These are phyloP conservation scores for Luffa acutangula DNA, from an alignment of 306 rosid genomes.

Conservation along the genomic window DNA sequence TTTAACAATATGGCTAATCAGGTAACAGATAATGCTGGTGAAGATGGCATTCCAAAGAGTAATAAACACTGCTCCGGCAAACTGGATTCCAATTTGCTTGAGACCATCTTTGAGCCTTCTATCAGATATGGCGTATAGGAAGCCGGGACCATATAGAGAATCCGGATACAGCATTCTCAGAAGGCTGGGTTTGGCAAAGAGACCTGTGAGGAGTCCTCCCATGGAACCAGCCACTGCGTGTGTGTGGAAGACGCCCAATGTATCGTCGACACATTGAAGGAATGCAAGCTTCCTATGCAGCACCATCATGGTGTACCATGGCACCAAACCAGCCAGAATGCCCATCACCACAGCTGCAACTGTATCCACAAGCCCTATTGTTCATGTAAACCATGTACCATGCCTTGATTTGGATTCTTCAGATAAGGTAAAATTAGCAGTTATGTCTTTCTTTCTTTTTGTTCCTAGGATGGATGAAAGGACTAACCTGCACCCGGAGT, in stretches of 20 bases:
- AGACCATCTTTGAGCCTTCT: constrained; percentile 14
- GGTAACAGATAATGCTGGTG: constrained; percentile 47
- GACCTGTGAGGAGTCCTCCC: constrained; percentile 56
- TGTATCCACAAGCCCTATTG: constrained; percentile 32
- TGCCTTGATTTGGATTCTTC: background rate
- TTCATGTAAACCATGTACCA: background rate
- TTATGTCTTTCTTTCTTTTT: background rate
- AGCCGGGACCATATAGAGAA: constrained; percentile 16
- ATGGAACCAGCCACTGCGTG: constrained; percentile 61
- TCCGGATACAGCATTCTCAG: constrained; percentile 25
- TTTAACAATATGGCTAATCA: constrained; percentile 26
- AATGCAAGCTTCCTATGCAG: constrained; percentile 34
- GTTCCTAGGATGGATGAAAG: background rate
- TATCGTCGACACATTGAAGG: constrained; percentile 62
- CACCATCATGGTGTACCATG: constrained; percentile 74
- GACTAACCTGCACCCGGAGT: constrained; percentile 70
- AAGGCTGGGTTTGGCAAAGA: constrained; percentile 43
- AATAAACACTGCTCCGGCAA: constrained; percentile 43
- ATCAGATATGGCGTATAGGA: constrained; percentile 13
- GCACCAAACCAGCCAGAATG: constrained; percentile 25
- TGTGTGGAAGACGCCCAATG: constrained; percentile 65
- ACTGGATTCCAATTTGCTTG: constrained; percentile 36
- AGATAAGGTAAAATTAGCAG: background rate
- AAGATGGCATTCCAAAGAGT: constrained; percentile 40
- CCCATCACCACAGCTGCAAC: constrained; percentile 38